phyloP scores from a whole-genome alignment of 2,329 filamentous ascomycete species.

The Cylindrodendrum hubeiense region DNA sequence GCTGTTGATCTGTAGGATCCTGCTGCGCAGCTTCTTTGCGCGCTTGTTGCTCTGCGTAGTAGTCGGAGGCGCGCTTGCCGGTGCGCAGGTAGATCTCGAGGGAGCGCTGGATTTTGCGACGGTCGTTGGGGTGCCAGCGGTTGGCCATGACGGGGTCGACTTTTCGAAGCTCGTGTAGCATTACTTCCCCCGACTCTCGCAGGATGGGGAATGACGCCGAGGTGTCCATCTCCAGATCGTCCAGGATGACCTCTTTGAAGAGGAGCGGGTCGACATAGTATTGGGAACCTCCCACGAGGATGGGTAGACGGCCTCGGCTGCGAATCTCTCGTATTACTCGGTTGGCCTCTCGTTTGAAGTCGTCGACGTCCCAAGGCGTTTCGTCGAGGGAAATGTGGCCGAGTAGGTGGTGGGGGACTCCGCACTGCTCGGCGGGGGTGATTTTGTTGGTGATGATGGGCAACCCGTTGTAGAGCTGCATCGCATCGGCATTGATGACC shows the following conservation, averaged over 20 bases:
- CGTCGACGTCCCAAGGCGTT: conserved; percentile 85
- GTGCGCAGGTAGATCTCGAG: conserved; percentile 91
- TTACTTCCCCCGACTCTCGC: conserved; percentile 75
- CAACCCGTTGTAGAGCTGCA: conserved; percentile 95
- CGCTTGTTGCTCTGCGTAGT: conserved; percentile 82
- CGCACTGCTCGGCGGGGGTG: conserved; percentile 77
- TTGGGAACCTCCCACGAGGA: conserved; percentile 93
- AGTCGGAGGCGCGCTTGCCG: conserved; percentile 83
- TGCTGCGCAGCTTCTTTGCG: conserved; percentile 49
- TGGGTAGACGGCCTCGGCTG: conserved; percentile 81
- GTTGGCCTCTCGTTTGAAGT: conserved; percentile 79
- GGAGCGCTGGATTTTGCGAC: conserved; percentile 88
- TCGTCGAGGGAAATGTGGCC: conserved; percentile 81
- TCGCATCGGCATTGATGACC: conserved; percentile 96
- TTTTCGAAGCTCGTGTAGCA: conserved; percentile 79
- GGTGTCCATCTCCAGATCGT: conserved; percentile 52
- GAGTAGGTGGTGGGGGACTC: conserved; percentile 89
- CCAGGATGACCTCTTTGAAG: conserved; percentile 74
- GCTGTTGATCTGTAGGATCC: conserved; percentile 29
- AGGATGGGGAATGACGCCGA: conserved; percentile 75
- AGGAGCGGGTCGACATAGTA: conserved; percentile 94
- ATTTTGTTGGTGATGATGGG: conserved; percentile 98
- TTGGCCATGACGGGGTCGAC: conserved; percentile 92
- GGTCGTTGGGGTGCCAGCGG: conserved; percentile 94
- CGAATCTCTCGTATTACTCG: conserved; percentile 82